Evolutionary conservation across 163 green algal genomes (phyloP).

Genomic region (Chlorella variabilis): DNA sequence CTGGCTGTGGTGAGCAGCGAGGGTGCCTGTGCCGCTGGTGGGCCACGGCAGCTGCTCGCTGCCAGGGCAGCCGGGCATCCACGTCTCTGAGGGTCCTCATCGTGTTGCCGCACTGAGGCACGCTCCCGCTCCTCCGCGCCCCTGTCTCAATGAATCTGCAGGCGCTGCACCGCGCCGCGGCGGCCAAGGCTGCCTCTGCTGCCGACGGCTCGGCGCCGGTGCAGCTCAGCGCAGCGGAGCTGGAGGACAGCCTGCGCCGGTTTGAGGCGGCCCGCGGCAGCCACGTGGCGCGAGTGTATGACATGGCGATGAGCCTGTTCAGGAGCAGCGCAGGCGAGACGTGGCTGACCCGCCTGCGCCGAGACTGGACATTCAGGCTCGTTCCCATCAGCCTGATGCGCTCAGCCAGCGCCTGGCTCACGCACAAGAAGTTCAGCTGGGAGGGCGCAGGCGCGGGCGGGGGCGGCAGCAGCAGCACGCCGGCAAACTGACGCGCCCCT

Average conservation of each 20-base stretch:
- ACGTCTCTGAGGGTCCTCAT: too few relatives aligned
- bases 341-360: background rate
- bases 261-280: background rate
- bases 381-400: too few relatives aligned
- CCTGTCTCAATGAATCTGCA: background rate
- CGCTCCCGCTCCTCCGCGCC: background rate
- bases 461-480: background rate
- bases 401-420: too few relatives aligned
- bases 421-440: too few relatives aligned
- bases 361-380: slow-evolving; percentile 1
- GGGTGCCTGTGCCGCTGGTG: background rate
- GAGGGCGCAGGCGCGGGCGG: too few relatives aligned
- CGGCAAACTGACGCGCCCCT: too few relatives aligned
- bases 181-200: background rate
- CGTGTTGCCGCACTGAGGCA: background rate
- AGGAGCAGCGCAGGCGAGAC: background rate
- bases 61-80: too few relatives aligned
- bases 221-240: background rate
- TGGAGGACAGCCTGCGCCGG: background rate
- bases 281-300: background rate
- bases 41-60: too few relatives aligned
- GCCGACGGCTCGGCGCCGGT: background rate
- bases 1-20: slow-evolving; percentile 10
- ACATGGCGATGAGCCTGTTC: background rate
- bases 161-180: background rate